phyloP scores from a whole-genome alignment of 352 stramenopile species.

The Pythium brachiatum region DNA sequence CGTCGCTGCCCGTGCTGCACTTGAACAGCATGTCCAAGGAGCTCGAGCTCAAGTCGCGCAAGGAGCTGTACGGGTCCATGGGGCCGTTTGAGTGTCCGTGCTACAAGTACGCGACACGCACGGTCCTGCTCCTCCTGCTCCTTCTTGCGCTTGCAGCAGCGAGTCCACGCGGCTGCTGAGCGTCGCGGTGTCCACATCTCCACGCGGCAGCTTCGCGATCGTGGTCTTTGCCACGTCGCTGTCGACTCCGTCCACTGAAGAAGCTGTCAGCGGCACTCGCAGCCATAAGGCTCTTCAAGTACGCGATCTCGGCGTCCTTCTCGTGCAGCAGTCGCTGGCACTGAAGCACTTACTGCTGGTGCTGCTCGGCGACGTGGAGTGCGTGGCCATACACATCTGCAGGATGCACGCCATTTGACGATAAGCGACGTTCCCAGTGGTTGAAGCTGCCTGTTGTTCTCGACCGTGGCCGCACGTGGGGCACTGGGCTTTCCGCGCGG shows the following conservation, averaged over 20 bases:
- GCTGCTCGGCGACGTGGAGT: slow-evolving; percentile 61
- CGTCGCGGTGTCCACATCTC: slow-evolving; percentile 3
- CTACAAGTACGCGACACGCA: too few relatives aligned
- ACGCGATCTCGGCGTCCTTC: slow-evolving; percentile 64
- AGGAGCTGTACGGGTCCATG: too few relatives aligned
- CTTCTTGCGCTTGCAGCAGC: too few relatives aligned
- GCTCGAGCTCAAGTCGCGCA: too few relatives aligned
- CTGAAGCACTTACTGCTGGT: slow-evolving; percentile 51
- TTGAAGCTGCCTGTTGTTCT: slow-evolving; percentile 33
- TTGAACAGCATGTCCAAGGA: too few relatives aligned
- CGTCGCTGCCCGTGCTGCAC: slow-evolving; percentile 93
- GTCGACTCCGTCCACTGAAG: neutral
- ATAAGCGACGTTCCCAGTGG: slow-evolving; percentile 47
- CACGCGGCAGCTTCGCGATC: slow-evolving; percentile 6
- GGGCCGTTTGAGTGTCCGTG: too few relatives aligned
- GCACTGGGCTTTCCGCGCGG: slow-evolving; percentile 51
- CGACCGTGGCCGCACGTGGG: slow-evolving; percentile 31
- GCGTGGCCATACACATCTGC: slow-evolving; percentile 77
- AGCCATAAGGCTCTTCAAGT: slow-evolving; percentile 36
- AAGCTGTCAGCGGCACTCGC: too few relatives aligned
- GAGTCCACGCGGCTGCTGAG: slow-evolving; percentile 32
- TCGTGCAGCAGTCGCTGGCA: slow-evolving; percentile 63
- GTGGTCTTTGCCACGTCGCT: neutral
- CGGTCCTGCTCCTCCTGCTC: too few relatives aligned
- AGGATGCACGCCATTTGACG: slow-evolving; percentile 63